Base-by-base conservation (phyloP, 2,329 filamentous ascomycete species). In the Cercospora berteroae region DNA sequence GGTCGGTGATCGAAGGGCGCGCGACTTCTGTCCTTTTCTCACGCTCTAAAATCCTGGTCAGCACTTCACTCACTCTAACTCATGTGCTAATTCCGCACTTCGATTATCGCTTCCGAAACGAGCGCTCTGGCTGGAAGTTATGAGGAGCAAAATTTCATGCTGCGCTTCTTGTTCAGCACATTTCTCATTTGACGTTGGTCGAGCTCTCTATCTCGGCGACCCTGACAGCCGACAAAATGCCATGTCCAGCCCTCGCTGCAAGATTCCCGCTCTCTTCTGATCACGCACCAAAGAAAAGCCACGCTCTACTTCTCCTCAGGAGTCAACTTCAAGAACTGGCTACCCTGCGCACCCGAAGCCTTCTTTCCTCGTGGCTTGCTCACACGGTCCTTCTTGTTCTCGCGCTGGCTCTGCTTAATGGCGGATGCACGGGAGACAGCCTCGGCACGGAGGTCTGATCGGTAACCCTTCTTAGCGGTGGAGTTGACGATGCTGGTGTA, bases 351-450 rank as follows among this genome's bases (percentile, higher is more conserved):
- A 74, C 77, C 74, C 70, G 66, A 59, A 36, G 74, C 72, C 73
- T 77, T 76, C 8, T 72, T 73, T 75, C 84, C 73, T 39, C 76
- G 64, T 33, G 69, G 72, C 75, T 77, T 77, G 52, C 67, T 58
- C 84, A 87, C 87, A 77, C 91, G 92, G 86, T 93, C 92, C 74
- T 85, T 85, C 76, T 94, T 93, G 58, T 70, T 79, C 93, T 88
- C 76, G 80, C 86, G 87, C 88, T 96, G 91, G 76, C 90, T 89
- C 78, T 86, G 85, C 82, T 90, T 91, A 62, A 78, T 67, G 78
- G 93, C 93, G 78, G 90, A 93, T 79, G 91, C 93, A 79, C 95
- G 92, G 82, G 93, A 85, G 78, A 98, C 89, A 77, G 94, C 94
- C 77, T 83, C 81, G 70, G 79, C 77, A 74, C 82, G 80, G 70